These are phyloP conservation scores for Funneliformis mosseae DNA, from an alignment of 192 early-diverging fungal species.

Conservation along the genomic window DNA sequence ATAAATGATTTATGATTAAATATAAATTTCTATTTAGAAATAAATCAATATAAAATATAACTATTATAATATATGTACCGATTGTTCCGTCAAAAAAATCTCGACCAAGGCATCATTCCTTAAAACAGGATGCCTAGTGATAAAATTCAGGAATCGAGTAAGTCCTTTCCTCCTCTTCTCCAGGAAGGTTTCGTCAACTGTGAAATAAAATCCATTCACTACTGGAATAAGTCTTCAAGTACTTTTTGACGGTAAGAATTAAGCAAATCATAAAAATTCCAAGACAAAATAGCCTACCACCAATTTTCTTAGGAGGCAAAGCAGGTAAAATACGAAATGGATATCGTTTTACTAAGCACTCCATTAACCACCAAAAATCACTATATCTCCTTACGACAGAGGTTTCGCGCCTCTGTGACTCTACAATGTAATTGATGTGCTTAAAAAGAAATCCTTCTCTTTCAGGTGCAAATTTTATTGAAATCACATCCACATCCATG, in stretches of 20 bases:
- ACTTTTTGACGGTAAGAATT: too few species aligned
- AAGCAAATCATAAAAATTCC: slow-evolving; percentile 5
- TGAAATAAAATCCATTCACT: slow-evolving; percentile 42
- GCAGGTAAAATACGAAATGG: slow-evolving; percentile 80
- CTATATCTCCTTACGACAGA: slow-evolving; percentile 82
- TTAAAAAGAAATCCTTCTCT: slow-evolving; percentile 66
- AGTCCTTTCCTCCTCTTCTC: slow-evolving; percentile 71
- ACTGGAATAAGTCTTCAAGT: slow-evolving; percentile 13
- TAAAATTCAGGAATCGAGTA: slow-evolving; percentile 70
- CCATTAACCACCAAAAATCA: slow-evolving; percentile 89
- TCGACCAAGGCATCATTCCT: slow-evolving; percentile 61
- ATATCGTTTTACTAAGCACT: slow-evolving; percentile 75
- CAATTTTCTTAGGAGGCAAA: slow-evolving; percentile 87
- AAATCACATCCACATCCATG: slow-evolving; percentile 56
- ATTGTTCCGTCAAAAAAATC: slow-evolving; percentile 69
- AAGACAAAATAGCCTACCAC: slow-evolving; percentile 52
- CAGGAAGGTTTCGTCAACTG: slow-evolving; percentile 70
- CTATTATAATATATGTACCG: slow-evolving; percentile 41
- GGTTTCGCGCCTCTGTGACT: slow-evolving; percentile 60
- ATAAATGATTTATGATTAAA: neutral
- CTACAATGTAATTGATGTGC: slow-evolving; percentile 85
- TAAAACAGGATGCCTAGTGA: slow-evolving; percentile 75
- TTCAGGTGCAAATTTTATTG: slow-evolving; percentile 52
- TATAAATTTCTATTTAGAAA: too few species aligned
- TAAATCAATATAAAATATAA: too few species aligned